These are phyloP conservation scores for Apophysomyces trapeziformis DNA, from an alignment of 371 early-diverging fungal genomes.

Conservation along the genomic window DNA sequence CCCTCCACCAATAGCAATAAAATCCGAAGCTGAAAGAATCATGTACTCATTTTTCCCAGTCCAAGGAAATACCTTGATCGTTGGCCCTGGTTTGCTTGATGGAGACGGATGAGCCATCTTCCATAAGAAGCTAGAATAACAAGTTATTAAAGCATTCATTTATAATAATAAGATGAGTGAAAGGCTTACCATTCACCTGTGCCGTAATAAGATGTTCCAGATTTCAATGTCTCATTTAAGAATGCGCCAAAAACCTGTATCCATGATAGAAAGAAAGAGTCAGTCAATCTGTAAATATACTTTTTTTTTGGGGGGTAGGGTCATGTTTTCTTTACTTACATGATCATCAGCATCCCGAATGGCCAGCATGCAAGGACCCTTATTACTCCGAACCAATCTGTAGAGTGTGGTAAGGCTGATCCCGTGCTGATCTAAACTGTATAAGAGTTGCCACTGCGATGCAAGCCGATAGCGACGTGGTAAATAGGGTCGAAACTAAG, in stretches of 20 bases:
- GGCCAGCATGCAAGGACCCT: constrained; percentile 73
- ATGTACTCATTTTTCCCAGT: constrained; percentile 92
- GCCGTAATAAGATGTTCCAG: constrained; percentile 81
- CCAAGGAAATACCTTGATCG: constrained; percentile 73
- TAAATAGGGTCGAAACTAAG: constrained; percentile 44
- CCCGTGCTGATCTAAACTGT: constrained; percentile 93
- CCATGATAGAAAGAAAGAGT: not conserved
- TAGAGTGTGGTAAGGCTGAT: constrained; percentile 85
- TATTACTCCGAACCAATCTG: constrained; percentile 51
- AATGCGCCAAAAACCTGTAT: constrained; percentile 89
- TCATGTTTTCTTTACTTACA: constrained; percentile 33
- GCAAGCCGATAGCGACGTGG: constrained; percentile 69
- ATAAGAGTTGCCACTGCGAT: constrained; percentile 76
- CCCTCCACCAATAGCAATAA: constrained; percentile 93
- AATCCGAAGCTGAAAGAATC: constrained; percentile 79
- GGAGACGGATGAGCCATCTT: constrained; percentile 18
- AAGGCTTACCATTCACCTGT: constrained; percentile 83
- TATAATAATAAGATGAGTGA: not conserved
- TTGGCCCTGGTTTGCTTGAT: constrained; percentile 17
- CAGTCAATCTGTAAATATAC: not conserved
- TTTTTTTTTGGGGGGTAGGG: too few relatives aligned
- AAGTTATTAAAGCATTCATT: not conserved
- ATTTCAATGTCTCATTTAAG: constrained; percentile 73
- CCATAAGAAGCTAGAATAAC: constrained; percentile 40
- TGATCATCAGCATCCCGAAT: constrained; percentile 70